Evolutionary conservation across 2,329 filamentous ascomycete genomes (phyloP).

Genomic region (Nemania diffusa): DNA sequence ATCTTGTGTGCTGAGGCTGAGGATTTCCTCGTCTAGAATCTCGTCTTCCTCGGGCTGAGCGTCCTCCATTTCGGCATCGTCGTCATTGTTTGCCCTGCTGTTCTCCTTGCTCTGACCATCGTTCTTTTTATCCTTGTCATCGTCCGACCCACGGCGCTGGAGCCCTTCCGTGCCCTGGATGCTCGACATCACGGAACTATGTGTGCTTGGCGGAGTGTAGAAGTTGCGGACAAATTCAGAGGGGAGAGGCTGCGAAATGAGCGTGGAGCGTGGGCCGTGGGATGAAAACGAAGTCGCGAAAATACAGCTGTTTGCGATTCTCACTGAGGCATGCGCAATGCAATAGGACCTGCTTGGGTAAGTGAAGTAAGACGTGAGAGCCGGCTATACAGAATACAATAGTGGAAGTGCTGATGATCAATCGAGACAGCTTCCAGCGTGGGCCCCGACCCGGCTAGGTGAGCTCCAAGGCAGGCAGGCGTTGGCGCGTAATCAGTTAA

Average conservation of each 20-base stretch:
- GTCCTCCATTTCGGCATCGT: slow-evolving; percentile 93
- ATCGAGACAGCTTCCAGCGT: slow-evolving; percentile 29
- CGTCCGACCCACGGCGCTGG: slow-evolving; percentile 46
- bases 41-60: slow-evolving; percentile 79
- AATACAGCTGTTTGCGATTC: background rate
- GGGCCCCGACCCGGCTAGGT: background rate
- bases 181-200: slow-evolving; percentile 47
- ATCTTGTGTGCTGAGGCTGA: slow-evolving; percentile 92
- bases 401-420: slow-evolving; percentile 38
- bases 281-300: background rate
- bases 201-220: slow-evolving; percentile 13
- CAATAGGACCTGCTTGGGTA: background rate
- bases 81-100: slow-evolving; percentile 68
- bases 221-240: background rate
- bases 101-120: slow-evolving; percentile 64
- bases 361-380: slow-evolving; percentile 7
- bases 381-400: background rate
- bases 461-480: slow-evolving; percentile 46
- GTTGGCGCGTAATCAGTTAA: slow-evolving; percentile 49
- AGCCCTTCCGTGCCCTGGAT: slow-evolving; percentile 43
- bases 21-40: slow-evolving; percentile 90
- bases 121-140: slow-evolving; percentile 63
- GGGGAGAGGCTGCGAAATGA: background rate
- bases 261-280: background rate
- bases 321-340: slow-evolving; percentile 3